Percentiles rank a stretch among this genome's conserved stretches.
Conservation (phyloP, 2,329 filamentous ascomycete species). For the Talaromyces verruculosus region DNA sequence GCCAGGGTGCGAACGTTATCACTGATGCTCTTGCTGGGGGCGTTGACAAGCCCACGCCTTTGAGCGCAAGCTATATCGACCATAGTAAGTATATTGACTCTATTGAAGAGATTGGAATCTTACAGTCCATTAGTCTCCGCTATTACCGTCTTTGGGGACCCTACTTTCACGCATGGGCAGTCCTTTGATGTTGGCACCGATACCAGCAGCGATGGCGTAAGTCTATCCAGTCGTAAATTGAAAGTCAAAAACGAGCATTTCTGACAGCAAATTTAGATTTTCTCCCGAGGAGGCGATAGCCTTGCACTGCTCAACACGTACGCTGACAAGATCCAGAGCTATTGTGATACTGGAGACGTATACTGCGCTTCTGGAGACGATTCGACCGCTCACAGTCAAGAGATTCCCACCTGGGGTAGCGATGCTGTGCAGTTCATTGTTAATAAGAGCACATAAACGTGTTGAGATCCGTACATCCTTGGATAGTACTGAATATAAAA, state of each 20-base stretch:
- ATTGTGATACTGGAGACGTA: constrained; percentile 9
- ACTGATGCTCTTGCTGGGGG: constrained; percentile 6
- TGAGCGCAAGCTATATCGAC: not conserved
- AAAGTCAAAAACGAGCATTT: not conserved
- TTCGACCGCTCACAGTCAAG: constrained; percentile 3
- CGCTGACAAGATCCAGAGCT: not conserved
- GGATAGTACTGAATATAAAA: not conserved
- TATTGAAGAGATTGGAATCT: not conserved
- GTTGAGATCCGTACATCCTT: not conserved
- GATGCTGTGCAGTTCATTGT: not conserved
- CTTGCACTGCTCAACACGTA: constrained; percentile 8
- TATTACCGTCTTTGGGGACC: constrained; percentile 10
- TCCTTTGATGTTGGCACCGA: constrained; percentile 9
- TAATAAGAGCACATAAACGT: not conserved
- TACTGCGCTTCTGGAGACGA: constrained; percentile 8
- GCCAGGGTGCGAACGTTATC: constrained; percentile 1
- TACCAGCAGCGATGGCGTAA: constrained; percentile 7
- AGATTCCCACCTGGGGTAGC: constrained; percentile 2
- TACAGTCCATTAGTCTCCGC: not conserved
- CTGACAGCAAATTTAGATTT: not conserved
- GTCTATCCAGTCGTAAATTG: not conserved
- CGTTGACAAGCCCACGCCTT: constrained; percentile 2
- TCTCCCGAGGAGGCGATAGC: constrained; percentile 4
- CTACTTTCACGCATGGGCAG: constrained; percentile 3
- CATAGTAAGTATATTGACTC: not conserved